Evolutionary conservation across 768 basidiomycete genomes (phyloP), one percentile per base, ranked within the genome.

Genomic region (Omphalotus guepiniiformis): DNA sequence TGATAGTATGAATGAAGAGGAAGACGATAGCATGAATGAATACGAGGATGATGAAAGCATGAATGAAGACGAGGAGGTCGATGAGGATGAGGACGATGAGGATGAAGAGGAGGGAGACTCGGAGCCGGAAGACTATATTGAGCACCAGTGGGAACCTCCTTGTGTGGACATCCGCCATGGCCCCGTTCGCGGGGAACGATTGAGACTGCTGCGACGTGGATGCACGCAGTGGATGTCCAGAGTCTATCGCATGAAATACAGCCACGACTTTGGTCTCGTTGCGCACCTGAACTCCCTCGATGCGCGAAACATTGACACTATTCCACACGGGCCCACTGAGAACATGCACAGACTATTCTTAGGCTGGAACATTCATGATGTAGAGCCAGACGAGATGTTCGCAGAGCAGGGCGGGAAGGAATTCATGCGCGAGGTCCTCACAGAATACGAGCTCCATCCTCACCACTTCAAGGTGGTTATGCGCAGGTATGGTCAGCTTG

Each of bases 71-170:
- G 65, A 64, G 47, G 66, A 66, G 27, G 67, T 57, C 2, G 69
- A 69, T 15, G 66, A 60, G 21, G 64, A 67, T 29, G 68, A 64
- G 16, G 65, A 69, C n/a, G 66, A 63, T 30, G 63, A 64, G 12
- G 34, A 11, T n/a, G n/a, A n/a, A n/a, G n/a, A n/a, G n/a, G n/a
- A n/a, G n/a, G n/a, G n/a, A 19, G 22, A 60, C 16, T 57, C 50
- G 15, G 58, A 57, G 34, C 58, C 54, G 47, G 67, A 61, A 18
- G 61, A 47, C 1, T 80, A 76, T 55, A 64, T 71, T 11, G 54
- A 59, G 15, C 70, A 80, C 5, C 69, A 61, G 16, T 87, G 84
- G 84, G 76, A 77, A 48, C 85, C 83, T 3, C 82, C 83, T 53
- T 5, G 36, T 3, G 48, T 66, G 30, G 62, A 57, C 29, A 61